Evolutionary conservation across 1,284 basidiomycete genomes (phyloP).

Genomic region (Lentinula novae-zelandiae): DNA sequence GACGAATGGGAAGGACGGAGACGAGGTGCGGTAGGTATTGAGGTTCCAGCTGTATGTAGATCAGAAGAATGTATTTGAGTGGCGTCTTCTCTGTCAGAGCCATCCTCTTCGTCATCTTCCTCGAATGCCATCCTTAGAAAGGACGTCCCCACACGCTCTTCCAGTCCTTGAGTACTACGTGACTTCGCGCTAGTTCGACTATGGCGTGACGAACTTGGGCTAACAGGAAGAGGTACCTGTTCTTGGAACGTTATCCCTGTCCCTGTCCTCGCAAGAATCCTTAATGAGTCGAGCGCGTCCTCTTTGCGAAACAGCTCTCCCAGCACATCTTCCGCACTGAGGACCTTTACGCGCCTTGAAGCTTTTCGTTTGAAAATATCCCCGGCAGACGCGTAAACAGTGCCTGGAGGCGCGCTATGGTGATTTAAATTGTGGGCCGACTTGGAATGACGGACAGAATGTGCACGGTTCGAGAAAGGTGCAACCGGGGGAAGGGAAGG

Average conservation of each 20-base stretch:
- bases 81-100: background rate
- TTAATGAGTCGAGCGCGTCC: slow-evolving; percentile 1
- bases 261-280: background rate
- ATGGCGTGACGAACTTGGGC: background rate
- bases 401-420: background rate
- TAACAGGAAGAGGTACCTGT: background rate
- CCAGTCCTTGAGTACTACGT: background rate
- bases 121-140: slow-evolving; percentile 4
- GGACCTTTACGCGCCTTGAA: background rate
- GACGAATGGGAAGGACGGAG: background rate
- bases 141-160: background rate
- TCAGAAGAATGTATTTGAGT: background rate
- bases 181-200: background rate
- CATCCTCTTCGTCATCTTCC: background rate
- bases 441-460: background rate
- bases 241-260: background rate
- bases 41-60: background rate
- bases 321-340: slow-evolving; percentile 2
- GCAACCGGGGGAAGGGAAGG: background rate
- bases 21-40: background rate
- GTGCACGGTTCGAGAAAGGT: background rate
- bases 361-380: background rate
- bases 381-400: background rate
- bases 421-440: background rate
- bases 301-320: slow-evolving; percentile 4